A percentile compares a stretch with the other conserved stretches of the same genome.
phyloP scores from a whole-genome alignment of 805 yeast species.

The Ogataea methanolica region DNA sequence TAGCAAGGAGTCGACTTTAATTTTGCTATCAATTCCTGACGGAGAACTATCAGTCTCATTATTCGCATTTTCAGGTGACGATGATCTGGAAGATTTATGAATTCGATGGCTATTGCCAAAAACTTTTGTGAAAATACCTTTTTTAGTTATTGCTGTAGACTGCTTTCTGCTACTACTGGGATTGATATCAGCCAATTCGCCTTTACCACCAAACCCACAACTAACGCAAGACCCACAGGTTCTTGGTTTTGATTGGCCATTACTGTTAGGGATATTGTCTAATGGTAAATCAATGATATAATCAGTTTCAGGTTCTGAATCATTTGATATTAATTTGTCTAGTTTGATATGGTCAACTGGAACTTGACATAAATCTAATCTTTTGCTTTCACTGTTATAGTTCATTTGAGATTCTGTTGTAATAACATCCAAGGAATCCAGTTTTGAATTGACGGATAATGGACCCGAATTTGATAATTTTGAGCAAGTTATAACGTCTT shows the following conservation, averaged over 20 bases:
- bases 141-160: background rate
- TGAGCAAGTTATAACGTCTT: slow-evolving; percentile 30
- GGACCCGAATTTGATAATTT: slow-evolving; percentile 32
- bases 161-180: background rate
- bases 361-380: slow-evolving; percentile 26
- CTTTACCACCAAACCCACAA: slow-evolving; percentile 24
- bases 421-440: slow-evolving; percentile 21
- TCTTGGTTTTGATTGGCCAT: slow-evolving; percentile 5
- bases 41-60: background rate
- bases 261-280: slow-evolving; percentile 1
- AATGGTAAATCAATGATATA: slow-evolving; percentile 25
- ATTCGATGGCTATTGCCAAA: slow-evolving; percentile 9
- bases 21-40: slow-evolving; percentile 4
- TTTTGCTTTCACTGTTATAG: background rate
- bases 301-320: slow-evolving; percentile 24
- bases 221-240: slow-evolving; percentile 26
- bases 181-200: background rate
- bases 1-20: slow-evolving; percentile 13
- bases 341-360: slow-evolving; percentile 33
- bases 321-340: slow-evolving; percentile 26
- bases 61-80: slow-evolving; percentile 3
- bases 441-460: slow-evolving; percentile 25
- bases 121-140: slow-evolving; percentile 11
- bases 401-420: slow-evolving; percentile 24
- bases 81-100: slow-evolving; percentile 1